Base-by-base conservation (phyloP, 2,329 filamentous ascomycete genomes). In the Paecilomyces formosus region DNA sequence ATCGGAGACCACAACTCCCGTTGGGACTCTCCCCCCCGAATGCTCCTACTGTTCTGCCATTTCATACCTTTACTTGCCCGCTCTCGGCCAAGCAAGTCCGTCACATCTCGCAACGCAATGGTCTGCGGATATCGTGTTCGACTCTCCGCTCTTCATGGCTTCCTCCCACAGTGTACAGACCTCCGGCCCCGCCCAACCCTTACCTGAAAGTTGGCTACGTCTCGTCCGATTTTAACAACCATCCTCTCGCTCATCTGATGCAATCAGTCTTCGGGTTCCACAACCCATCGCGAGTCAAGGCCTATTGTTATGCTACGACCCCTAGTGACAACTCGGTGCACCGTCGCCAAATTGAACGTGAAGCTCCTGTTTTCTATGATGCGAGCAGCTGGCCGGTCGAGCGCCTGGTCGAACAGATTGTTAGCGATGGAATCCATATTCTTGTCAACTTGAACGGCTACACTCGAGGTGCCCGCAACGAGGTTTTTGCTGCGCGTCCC, bases 191-290 rank as follows among this genome's bases (percentile, higher is more conserved):
- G 1, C 94, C 94, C 1, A 82, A 79, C 51, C 92, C 92, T 0
- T 85, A 88, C 63, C 81, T 99, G n/a, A 93, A 91, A 64, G 86
- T 99, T 60, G 94, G 94, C 53, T 99, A 99, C 72, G 87, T 99
- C 39, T 97, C 94, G 3, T 97, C 94, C 0, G 94, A 99, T 74
- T 99, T 99, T 76, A 99, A 99, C 70, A 99, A 99, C 67, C 94
- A 99, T 70, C 94, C 94, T 3, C 79, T 99, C 33, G 94, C 94
- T 24, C 94, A 99, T 76, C 74, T 99, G 57, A 99, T 99, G 94
- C 94, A 99, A 76, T 97, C 94, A 1, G 92, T 97, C 5, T 99
- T 99, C 74, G 94, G 94, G 0, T 81, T 97, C 59, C 94, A 99
- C 70, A 80, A 96, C 66, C 81, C 81, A 0, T 74, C 72, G 24